Base-by-base conservation (phyloP, 345 rosid genomes). In the Leavenworthia alabamica region DNA sequence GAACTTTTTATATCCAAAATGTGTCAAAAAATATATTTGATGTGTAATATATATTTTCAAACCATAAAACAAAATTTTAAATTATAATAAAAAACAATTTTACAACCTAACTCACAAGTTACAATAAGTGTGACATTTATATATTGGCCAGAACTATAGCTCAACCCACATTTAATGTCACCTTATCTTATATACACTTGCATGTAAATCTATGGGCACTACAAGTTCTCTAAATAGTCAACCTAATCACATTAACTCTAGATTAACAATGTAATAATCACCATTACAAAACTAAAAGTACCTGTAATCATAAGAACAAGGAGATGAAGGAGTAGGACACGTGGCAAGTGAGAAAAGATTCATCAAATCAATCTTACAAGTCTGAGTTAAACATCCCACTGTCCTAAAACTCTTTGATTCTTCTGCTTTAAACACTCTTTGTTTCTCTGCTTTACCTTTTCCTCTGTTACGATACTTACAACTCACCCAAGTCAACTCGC, bases 301-400 rank as follows among this genome's bases (percentile, higher is more conserved):
- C 91, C 84, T 81, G 77, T 75, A 83, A 56, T 83, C 84, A 23
- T 77, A 85, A 28, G 85, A 66, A 52, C 93, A 83, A 2, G 89
- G 89, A 29, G 74, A 35, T 0, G 60, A 42, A 24, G 88, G 83
- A 8, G 64, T 62, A 26, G 84, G 84, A 43, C 91, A 85, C 31
- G 49, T 23, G 1, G 76, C 17, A 32, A 85, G 80, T 15, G 86
- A 79, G 80, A 82, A 82, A 37, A 81, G 83, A 50, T 75, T 45
- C 66, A 41, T 32, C 61, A 85, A 62, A 44, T 79, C 86, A 53
- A 73, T 68, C 39, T 64, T 79, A 63, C 92, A 86, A 53, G 66
- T 75, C 26, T 62, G 74, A 17, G 92, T 78, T 4, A 64, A 60
- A 47, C 89, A 86, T 14, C 81, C 81, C 15, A 86, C 61, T 7